Evolutionary conservation across 805 yeast species (phyloP).

Genomic region (Candida fluviatilis): DNA sequence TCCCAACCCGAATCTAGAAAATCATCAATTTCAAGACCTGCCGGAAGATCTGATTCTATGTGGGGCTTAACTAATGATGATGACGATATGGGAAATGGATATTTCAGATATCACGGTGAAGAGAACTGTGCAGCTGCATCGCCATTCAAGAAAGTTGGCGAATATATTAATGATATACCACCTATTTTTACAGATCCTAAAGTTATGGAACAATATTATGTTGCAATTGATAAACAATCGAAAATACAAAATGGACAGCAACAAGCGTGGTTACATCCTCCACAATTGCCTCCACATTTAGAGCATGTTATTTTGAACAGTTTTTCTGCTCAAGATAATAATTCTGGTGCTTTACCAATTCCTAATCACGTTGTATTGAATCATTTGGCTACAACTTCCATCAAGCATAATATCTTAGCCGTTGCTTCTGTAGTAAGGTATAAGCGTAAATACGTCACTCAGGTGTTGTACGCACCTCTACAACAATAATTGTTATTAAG

Average conservation of each 20-base stretch:
- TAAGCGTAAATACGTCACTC: slow-evolving; percentile 85
- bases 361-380: slow-evolving; percentile 94
- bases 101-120: slow-evolving; percentile 69
- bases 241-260: slow-evolving; percentile 52
- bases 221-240: slow-evolving; percentile 68
- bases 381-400: slow-evolving; percentile 93
- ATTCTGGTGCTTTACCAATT: slow-evolving; percentile 83
- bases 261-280: slow-evolving; percentile 80
- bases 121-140: slow-evolving; percentile 16
- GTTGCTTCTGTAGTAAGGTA: slow-evolving; percentile 90
- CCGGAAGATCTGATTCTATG: slow-evolving; percentile 50
- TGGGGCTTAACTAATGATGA: slow-evolving; percentile 63
- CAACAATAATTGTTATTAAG: slow-evolving; percentile 30
- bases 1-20: slow-evolving; percentile 18
- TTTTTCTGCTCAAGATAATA: slow-evolving; percentile 67
- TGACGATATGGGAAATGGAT: slow-evolving; percentile 82
- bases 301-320: slow-evolving; percentile 89
- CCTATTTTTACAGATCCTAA: slow-evolving; percentile 82
- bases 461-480: slow-evolving; percentile 84
- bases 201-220: slow-evolving; percentile 81
- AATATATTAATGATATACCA: slow-evolving; percentile 67
- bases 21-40: slow-evolving; percentile 25
- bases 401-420: slow-evolving; percentile 88
- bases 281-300: slow-evolving; percentile 93
- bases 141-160: slow-evolving; percentile 14